Evolutionary conservation across 306 rosid species (phyloP).

Genomic region (Dryas alaskensis): DNA sequence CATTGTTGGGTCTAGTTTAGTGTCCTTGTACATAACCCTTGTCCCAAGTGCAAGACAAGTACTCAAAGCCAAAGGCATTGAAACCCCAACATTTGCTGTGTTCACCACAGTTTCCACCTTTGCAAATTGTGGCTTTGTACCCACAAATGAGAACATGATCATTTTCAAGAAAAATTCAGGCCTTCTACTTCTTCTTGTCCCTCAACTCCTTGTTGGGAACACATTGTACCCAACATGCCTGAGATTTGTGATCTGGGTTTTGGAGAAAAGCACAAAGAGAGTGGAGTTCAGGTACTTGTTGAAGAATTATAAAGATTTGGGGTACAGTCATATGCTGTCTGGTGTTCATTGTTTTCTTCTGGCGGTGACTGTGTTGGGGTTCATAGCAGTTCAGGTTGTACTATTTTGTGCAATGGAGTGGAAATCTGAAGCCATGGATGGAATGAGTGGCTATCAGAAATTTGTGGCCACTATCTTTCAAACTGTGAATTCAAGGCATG

Average conservation of each 20-base stretch:
- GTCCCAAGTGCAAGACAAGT: conserved; percentile 41
- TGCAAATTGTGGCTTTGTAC: conserved; percentile 64
- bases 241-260: conserved; percentile 39
- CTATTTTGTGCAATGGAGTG: conserved; percentile 63
- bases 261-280: conserved; percentile 33
- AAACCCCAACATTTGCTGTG: conserved; percentile 46
- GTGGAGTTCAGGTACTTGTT: conserved; percentile 45
- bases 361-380: conserved; percentile 36
- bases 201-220: conserved; percentile 52
- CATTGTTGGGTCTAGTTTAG: conserved; percentile 22
- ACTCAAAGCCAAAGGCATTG: conserved; percentile 33
- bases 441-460: conserved; percentile 48
- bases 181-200: conserved; percentile 43
- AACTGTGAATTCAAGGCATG: conserved; percentile 48
- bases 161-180: conserved; percentile 75
- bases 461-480: conserved; percentile 53
- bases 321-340: conserved; percentile 46
- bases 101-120: conserved; percentile 61
- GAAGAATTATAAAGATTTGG: conserved; percentile 37
- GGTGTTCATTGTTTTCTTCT: conserved; percentile 35
- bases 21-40: conserved; percentile 30
- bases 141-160: conserved; percentile 78
- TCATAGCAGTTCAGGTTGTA: conserved; percentile 42
- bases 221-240: conserved; percentile 53
- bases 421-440: conserved; percentile 52